Conservation (phyloP, 192 early-diverging fungal species). For the Coemansia sp. region DNA sequence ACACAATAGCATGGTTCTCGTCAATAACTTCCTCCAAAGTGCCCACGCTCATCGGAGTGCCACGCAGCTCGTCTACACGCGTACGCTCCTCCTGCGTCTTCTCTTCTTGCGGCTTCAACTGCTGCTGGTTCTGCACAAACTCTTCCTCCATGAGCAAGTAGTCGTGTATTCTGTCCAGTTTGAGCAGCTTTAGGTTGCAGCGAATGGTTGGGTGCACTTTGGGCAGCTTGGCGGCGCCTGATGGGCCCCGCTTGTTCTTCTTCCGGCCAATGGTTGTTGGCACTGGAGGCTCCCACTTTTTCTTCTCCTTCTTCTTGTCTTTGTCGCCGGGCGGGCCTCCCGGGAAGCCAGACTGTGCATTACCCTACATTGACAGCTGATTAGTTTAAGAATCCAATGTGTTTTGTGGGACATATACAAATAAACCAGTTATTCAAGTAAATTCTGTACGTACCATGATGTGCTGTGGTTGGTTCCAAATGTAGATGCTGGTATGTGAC, state of each 20-base stretch:
- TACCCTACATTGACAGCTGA: slow-evolving; percentile 61
- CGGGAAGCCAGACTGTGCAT: slow-evolving; percentile 75
- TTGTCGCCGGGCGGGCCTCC: slow-evolving; percentile 65
- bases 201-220: slow-evolving; percentile 98
- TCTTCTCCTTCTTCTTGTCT: slow-evolving; percentile 81
- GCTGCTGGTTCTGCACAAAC: slow-evolving; percentile 98
- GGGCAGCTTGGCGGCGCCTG: slow-evolving; percentile 87
- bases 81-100: slow-evolving; percentile 90
- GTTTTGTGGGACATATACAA: too few species aligned
- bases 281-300: slow-evolving; percentile 98
- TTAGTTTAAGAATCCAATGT: not conserved
- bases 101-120: slow-evolving; percentile 96
- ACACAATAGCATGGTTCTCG: slow-evolving; percentile 98
- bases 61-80: slow-evolving; percentile 92
- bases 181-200: slow-evolving; percentile 95
- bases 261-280: slow-evolving; percentile 99
- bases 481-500: not conserved
- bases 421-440: too few species aligned
- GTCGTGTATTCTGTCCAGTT: slow-evolving; percentile 98
- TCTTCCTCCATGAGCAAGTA: slow-evolving; percentile 98
- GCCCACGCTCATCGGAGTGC: slow-evolving; percentile 95
- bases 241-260: slow-evolving; percentile 91
- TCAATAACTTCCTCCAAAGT: slow-evolving; percentile 99
- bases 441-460: slow-evolving; percentile 10
- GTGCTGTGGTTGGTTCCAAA: not conserved